These are phyloP conservation scores for Pseudogymnoascus verrucosus DNA, from an alignment of 2,329 filamentous ascomycete genomes.

Conservation along the genomic window DNA sequence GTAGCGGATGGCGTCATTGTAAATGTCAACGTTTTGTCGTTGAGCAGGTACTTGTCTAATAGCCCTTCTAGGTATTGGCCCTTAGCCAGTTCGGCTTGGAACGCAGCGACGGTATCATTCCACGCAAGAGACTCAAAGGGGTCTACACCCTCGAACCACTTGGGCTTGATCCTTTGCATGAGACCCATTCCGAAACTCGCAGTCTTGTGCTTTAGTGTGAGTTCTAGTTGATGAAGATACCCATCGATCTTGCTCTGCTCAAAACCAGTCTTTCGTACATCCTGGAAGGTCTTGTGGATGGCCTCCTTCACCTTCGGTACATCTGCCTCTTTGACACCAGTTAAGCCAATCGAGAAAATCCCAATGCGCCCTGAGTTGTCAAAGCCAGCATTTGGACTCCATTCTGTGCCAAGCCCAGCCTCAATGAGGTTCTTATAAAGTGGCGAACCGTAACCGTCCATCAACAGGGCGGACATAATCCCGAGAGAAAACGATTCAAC, in stretches of 20 bases:
- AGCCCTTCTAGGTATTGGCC: constrained; percentile 76
- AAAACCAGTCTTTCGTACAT: constrained; percentile 69
- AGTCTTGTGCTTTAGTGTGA: constrained; percentile 93
- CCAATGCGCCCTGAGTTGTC: constrained; percentile 69
- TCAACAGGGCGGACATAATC: constrained; percentile 72
- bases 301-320: constrained; percentile 68
- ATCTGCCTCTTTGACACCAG: constrained; percentile 76
- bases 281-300: constrained; percentile 63
- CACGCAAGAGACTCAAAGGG: constrained; percentile 86
- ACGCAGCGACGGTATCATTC: constrained; percentile 79
- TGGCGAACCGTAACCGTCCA: constrained; percentile 93
- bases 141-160: constrained; percentile 93
- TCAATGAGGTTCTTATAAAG: constrained; percentile 86
- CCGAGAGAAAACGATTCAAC: constrained; percentile 83
- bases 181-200: constrained; percentile 89
- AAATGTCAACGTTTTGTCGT: constrained; percentile 79
- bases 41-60: constrained; percentile 83
- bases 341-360: constrained; percentile 85
- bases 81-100: constrained; percentile 67
- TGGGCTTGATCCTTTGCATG: constrained; percentile 78
- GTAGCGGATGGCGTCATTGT: constrained; percentile 82
- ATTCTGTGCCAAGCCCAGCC: constrained; percentile 82
- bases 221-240: constrained; percentile 84
- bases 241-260: constrained; percentile 87
- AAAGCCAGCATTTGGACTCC: constrained; percentile 89